Evolutionary conservation across 169 alveolate genomes (phyloP).

Genomic region (Eimeria brunetti): DNA sequence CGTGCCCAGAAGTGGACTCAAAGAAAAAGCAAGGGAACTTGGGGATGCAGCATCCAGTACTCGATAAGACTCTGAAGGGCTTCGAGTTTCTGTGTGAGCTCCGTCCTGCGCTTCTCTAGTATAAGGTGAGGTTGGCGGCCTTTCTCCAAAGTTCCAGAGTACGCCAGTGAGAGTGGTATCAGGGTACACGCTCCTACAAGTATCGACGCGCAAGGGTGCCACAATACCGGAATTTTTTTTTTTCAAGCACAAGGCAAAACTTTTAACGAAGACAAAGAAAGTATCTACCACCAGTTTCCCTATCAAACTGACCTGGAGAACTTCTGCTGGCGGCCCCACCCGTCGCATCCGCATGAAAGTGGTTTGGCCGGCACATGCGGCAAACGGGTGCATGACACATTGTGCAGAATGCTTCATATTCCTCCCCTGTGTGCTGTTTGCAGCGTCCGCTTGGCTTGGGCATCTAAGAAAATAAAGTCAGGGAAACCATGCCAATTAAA

Average conservation of each 20-base stretch:
- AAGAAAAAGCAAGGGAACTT: background rate
- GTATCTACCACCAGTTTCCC: background rate
- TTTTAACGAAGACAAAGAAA: background rate
- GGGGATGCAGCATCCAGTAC: background rate
- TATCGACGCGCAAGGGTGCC: background rate
- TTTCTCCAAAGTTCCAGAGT: constrained; percentile 22
- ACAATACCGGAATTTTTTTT: background rate
- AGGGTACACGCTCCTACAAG: background rate
- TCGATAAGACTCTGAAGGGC: constrained; percentile 22
- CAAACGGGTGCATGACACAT: constrained; percentile 90
- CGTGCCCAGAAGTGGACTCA: background rate
- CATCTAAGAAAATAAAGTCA: constrained; percentile 82
- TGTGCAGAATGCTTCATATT: constrained; percentile 87
- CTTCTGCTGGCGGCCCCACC: background rate
- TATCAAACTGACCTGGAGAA: background rate
- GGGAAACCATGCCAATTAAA: background rate
- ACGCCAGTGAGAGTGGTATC: constrained; percentile 21
- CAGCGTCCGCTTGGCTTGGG: constrained; percentile 89
- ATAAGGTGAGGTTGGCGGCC: constrained; percentile 13
- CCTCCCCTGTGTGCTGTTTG: constrained; percentile 86
- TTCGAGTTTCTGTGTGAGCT: constrained; percentile 5
- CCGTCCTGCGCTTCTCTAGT: constrained; percentile 21
- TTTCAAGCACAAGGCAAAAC: too few species aligned
- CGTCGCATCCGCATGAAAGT: constrained; percentile 83
- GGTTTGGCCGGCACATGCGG: constrained; percentile 89